Base-by-base conservation (phyloP, 805 yeast genomes). In the Spathaspora boniae region DNA sequence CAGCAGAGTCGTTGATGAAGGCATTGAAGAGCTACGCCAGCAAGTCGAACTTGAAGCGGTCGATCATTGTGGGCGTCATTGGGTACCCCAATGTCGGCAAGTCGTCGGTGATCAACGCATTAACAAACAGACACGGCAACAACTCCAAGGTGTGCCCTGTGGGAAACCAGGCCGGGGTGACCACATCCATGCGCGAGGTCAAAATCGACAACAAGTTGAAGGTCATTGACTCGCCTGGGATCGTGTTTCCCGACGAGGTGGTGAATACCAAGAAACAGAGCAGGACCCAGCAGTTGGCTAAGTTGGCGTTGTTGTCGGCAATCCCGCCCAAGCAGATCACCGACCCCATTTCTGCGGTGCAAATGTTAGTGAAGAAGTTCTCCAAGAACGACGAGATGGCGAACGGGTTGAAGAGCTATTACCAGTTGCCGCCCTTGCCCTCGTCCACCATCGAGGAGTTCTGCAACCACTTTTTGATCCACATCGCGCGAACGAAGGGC, bases 21-120 rank as follows among this genome's bases (percentile, higher is more conserved):
- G 80, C 95, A 9, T 76, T 91, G 50, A 91, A 91, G 63, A 72
- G 87, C 31, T 93, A 82, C 56, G 89, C 98, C 15, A 73, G 76
- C 45, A 83, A 84, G 60, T 76, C 88, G 16, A 85, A 88, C 54
- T 72, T 89, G 51, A 89, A 89, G 56, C 80, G 98, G 58, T 79
- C 95, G 9, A 82, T 89, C 38, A 76, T 86, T 29, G 97, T 87
- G 30, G 98, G 98, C 58, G 95, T 91, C 27, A 85, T 91, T 47
- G 98, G 98, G 12, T 91, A 88, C 65, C 98, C 98, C 33, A 91
- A 91, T 58, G 97, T 91, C 35, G 98, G 98, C 52, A 89, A 89
- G 59, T 88, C 96, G 3, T 86, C 96, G 14, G 83, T 93, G 39
- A 93, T 91, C 54, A 91, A 91, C 60, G 83, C 97, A 2, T 70